phyloP scores from a whole-genome alignment of 352 stramenopile species.

The Globisporangium abappressorium region DNA sequence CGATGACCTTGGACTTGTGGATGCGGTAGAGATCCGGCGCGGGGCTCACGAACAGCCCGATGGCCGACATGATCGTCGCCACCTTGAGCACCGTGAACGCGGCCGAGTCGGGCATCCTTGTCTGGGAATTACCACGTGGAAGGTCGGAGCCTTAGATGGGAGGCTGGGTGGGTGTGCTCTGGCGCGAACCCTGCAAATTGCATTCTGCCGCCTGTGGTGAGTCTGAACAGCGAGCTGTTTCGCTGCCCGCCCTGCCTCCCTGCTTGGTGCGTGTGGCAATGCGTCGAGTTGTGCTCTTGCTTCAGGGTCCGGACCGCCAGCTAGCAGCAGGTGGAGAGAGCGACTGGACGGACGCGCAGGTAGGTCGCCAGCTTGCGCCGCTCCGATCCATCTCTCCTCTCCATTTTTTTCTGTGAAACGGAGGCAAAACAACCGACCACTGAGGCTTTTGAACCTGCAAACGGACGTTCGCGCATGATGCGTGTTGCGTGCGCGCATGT shows the following conservation, averaged over 20 bases:
- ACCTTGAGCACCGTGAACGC: constrained; percentile 13
- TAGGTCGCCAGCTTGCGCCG: too few relatives aligned
- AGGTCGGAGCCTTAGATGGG: not conserved
- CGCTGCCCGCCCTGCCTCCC: not conserved
- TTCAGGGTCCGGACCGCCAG: not conserved
- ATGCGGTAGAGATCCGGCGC: constrained; percentile 11
- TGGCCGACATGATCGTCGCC: constrained; percentile 1
- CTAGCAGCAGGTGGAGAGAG: not conserved
- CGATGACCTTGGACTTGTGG: constrained; percentile 11
- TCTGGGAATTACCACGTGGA: not conserved
- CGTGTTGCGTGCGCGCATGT: not conserved
- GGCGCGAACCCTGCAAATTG: not conserved
- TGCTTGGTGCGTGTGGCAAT: not conserved
- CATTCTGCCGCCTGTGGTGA: not conserved
- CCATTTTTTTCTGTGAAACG: not conserved
- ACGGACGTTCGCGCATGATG: not conserved
- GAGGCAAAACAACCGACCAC: constrained; percentile 4
- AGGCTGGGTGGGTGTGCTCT: not conserved
- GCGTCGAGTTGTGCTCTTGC: not conserved
- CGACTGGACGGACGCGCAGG: not conserved
- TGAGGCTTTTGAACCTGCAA: not conserved
- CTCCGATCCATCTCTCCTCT: not conserved
- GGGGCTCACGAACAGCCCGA: constrained; percentile 11
- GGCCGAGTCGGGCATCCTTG: constrained; percentile 6
- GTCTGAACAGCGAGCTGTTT: not conserved